A percentile compares a stretch with the other conserved stretches of the same genome.
Evolutionary conservation across 2,329 filamentous ascomycete genomes (phyloP).

Genomic region (Colletotrichum cereale): DNA sequence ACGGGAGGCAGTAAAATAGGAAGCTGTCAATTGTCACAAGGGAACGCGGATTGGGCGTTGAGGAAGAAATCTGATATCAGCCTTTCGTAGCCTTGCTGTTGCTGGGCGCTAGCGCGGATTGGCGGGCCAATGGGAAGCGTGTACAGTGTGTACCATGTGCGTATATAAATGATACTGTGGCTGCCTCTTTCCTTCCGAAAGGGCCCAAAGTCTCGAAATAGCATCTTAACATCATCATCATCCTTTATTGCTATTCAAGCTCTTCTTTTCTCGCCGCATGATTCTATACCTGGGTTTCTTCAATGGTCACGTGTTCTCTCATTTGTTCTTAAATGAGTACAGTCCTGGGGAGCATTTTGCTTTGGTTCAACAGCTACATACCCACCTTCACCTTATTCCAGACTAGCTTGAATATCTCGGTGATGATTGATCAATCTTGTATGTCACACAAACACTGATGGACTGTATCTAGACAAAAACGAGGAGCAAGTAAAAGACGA

Average conservation of each 20-base stretch:
- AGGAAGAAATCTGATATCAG: constrained; percentile 26
- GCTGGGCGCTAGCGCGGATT: constrained; percentile 11
- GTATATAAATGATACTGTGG: not conserved
- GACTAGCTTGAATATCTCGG: not conserved
- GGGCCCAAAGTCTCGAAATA: not conserved
- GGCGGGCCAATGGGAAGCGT: not conserved
- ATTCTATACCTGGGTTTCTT: no score
- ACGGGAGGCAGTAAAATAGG: not conserved
- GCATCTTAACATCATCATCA: not conserved
- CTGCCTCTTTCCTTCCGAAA: not conserved
- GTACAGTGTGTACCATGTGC: not conserved
- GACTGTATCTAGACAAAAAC: not conserved
- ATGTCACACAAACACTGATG: not conserved
- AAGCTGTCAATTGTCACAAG: not conserved
- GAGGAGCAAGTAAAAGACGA: no score
- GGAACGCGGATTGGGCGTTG: constrained; percentile 12
- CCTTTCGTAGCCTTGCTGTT: constrained; percentile 36
- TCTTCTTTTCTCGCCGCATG: not conserved
- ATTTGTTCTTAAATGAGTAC: no score
- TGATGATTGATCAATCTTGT: not conserved
- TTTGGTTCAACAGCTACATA: not conserved
- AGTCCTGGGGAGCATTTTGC: no score
- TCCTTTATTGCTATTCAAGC: no score
- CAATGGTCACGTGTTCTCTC: no score
- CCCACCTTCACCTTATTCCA: not conserved